Evolutionary conservation across 164 flowering plant species (phyloP).

Genomic region (Sextonia rubra): DNA sequence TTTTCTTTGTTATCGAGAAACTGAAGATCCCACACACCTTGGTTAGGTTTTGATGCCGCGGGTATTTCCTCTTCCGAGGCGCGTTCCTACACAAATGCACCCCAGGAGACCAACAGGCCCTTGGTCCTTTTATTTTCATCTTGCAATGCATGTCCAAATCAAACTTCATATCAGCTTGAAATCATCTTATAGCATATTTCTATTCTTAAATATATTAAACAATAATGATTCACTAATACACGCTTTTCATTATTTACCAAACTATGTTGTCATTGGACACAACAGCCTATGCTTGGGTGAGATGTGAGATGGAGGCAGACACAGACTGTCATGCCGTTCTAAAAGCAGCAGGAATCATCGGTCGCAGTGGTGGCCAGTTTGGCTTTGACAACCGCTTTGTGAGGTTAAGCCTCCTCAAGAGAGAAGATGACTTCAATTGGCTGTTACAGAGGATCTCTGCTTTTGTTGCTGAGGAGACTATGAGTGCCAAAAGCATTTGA

Average conservation of each 20-base stretch:
- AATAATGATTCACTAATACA: no score
- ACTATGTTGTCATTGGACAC: background rate
- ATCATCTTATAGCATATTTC: no score
- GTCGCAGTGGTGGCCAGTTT: constrained; percentile 40
- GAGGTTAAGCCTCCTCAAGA: constrained; percentile 49
- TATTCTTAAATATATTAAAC: no score
- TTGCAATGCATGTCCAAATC: background rate
- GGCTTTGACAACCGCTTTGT: constrained; percentile 36
- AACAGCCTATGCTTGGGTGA: constrained; percentile 77
- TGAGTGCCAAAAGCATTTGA: constrained; percentile 24
- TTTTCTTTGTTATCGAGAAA: no score
- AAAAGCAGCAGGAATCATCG: constrained; percentile 37
- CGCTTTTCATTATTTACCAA: background rate
- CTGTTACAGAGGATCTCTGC: constrained; percentile 20
- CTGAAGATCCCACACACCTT: no score
- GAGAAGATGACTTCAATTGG: constrained; percentile 42
- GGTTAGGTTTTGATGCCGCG: no score
- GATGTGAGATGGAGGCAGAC: constrained; percentile 61
- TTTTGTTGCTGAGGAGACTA: constrained; percentile 22
- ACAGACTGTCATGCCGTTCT: constrained; percentile 45
- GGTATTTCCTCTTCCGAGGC: no score
- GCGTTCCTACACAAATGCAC: no score
- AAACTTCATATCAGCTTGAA: background rate
- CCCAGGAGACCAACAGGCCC: no score
- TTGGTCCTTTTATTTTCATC: background rate